phyloP scores from a whole-genome alignment of 73 alveolate genomes.

The Breviolum minutum region DNA sequence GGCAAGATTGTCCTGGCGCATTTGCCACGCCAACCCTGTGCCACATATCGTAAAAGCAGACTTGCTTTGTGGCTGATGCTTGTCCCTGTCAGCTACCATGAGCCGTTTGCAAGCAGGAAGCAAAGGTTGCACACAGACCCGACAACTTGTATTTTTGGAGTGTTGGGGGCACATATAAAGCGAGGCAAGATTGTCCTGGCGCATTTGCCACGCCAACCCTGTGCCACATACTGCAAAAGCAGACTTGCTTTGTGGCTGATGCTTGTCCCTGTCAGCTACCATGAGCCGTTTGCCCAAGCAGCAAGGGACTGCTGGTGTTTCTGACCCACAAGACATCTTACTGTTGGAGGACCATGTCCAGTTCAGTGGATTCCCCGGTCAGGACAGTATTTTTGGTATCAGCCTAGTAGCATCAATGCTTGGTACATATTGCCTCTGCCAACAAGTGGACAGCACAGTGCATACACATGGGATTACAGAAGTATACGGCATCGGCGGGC shows the following conservation, averaged over 20 bases:
- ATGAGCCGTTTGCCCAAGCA: background rate
- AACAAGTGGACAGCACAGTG: background rate
- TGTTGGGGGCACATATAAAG: background rate
- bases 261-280: background rate
- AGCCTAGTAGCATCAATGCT: background rate
- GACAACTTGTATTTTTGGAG: background rate
- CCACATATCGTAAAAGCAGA: background rate
- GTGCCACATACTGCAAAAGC: background rate
- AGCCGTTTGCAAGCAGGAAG: slow-evolving; percentile 8
- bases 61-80: slow-evolving; percentile 54
- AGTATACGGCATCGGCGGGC: too few species aligned
- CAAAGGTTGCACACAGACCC: too few species aligned
- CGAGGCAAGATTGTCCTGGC: background rate
- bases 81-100: slow-evolving; percentile 31
- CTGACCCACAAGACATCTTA: background rate
- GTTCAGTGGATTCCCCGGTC: background rate
- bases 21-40: slow-evolving; percentile 32
- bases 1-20: background rate
- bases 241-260: slow-evolving; percentile 3
- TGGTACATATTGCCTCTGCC: too few species aligned
- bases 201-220: slow-evolving; percentile 23
- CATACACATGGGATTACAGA: too few species aligned
- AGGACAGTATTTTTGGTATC: background rate
- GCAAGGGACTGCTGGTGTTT: background rate
- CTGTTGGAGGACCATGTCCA: background rate